Conservation (phyloP, 164 flowering plant genomes). For the Liriodendron chinense region DNA sequence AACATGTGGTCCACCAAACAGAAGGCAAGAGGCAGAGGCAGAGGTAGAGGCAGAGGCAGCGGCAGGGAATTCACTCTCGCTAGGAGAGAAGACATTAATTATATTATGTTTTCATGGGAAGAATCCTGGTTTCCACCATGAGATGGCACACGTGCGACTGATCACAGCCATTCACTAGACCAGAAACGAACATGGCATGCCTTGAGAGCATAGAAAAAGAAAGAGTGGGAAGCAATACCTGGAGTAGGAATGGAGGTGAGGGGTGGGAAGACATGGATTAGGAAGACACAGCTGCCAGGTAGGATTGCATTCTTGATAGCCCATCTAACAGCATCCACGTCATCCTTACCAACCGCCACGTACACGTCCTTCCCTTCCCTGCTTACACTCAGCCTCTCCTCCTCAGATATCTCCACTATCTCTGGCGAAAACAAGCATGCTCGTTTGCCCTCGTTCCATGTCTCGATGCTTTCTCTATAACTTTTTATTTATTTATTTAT, state of each 20-base stretch:
- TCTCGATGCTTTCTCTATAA: background rate
- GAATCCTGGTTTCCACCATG: too few species aligned
- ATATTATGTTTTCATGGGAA: too few species aligned
- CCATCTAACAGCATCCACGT: conserved; percentile 67
- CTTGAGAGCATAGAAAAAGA: too few species aligned
- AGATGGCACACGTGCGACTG: too few species aligned
- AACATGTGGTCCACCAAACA: too few species aligned
- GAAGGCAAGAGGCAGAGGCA: too few species aligned
- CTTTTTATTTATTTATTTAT: background rate
- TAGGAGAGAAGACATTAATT: too few species aligned
- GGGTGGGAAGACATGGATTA: conserved; percentile 75
- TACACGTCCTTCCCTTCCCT: conserved; percentile 27
- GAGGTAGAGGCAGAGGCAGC: too few species aligned
- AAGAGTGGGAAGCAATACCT: conserved; percentile 33
- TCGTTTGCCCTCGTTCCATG: background rate
- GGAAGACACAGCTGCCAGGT: conserved; percentile 52
- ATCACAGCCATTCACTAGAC: too few species aligned
- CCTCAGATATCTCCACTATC: conserved; percentile 14
- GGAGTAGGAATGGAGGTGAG: conserved; percentile 63
- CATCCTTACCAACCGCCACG: conserved; percentile 79
- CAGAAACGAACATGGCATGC: too few species aligned
- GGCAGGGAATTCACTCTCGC: too few species aligned
- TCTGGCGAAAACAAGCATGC: conserved; percentile 14
- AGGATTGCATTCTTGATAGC: conserved; percentile 50
- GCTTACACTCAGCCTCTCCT: background rate